Base-by-base conservation (phyloP, 2,329 filamentous ascomycete species). In the Amphichorda felina region DNA sequence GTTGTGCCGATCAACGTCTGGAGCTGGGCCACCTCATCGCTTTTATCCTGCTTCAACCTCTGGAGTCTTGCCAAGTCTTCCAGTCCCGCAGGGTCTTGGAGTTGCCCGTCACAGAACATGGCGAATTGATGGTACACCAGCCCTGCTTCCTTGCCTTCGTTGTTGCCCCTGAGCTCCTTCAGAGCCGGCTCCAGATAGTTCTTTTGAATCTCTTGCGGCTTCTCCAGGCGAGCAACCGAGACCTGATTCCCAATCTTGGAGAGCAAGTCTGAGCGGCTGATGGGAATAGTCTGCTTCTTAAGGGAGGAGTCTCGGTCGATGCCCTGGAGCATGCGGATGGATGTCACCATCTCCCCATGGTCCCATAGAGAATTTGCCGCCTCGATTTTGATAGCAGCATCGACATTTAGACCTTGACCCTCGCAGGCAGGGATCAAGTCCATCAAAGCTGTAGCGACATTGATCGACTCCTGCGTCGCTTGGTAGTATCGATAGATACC, bases 51-150 rank as follows among this genome's bases (percentile, higher is more conserved):
- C 45, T 79, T 81, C 22, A 96, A 66, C 45, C 77, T 85, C 50
- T 83, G 74, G 29, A 95, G 71, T 31, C 91, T 79, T 21, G 75
- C 74, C 40, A 94, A 74, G 48, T 98, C 91, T 53, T 94, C 86
- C 2, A 88, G 62, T 24, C 80, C 77, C 46, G 94, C 86, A 1
- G 81, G 73, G 49, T 89, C 89, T 48, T 94, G 83, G 8, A 98
- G 66, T 53, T 98, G 91, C 49, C 87, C 79, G 53, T 98, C 89
- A 49, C 93, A 98, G 53, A 98, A 98, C 35, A 79, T 73, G 18
- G 93, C 91, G 55, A 96, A 96, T 48, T 94, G 85, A 52, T 95
- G 87, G 49, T 87, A 95, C 1, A 96, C 91, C 44, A 85, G 72
- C 1, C 88, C 87, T 2, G 88, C 83, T 40, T 89, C 83, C 30